Evolutionary conservation across 1,284 basidiomycete genomes (phyloP).

Genomic region (Microbotryum scabiosae): DNA sequence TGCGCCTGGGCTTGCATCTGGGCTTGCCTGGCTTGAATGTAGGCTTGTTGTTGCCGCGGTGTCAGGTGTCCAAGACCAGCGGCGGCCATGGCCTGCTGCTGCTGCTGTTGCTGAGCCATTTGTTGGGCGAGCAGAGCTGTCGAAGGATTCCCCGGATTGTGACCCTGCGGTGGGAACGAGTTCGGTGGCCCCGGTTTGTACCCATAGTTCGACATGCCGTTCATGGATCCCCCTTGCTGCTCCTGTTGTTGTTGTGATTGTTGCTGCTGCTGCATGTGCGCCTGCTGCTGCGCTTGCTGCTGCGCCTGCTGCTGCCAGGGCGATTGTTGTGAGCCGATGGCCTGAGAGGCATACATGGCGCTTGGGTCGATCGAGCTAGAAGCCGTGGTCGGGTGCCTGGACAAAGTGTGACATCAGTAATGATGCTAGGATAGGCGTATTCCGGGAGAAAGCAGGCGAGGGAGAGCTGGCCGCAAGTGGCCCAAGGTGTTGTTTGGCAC

Average conservation of each 20-base stretch:
- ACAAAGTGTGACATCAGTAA: too few species aligned
- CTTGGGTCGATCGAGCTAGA: too few species aligned
- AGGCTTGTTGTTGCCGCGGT: not conserved
- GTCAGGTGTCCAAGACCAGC: not conserved
- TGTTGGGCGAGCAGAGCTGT: constrained; percentile 19
- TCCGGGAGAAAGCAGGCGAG: too few species aligned
- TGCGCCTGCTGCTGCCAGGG: not conserved
- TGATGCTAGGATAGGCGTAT: too few species aligned
- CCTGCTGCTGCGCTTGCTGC: too few species aligned
- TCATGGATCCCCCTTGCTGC: not conserved
- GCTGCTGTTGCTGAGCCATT: constrained; percentile 12
- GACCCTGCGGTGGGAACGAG: not conserved
- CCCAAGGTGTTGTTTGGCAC: too few species aligned
- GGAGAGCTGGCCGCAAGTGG: too few species aligned
- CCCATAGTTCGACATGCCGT: not conserved
- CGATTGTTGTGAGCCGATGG: not conserved
- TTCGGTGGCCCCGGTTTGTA: not conserved
- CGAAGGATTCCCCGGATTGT: not conserved
- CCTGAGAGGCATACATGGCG: too few species aligned
- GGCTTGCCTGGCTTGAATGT: not conserved
- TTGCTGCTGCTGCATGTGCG: not conserved
- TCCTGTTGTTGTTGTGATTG: constrained; percentile 1
- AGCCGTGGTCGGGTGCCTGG: too few species aligned
- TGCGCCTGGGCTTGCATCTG: too few species aligned
- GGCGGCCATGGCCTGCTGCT: not conserved